These are phyloP conservation scores for Pythium aphanidermatum DNA, from an alignment of 352 stramenopile genomes.

Conservation along the genomic window DNA sequence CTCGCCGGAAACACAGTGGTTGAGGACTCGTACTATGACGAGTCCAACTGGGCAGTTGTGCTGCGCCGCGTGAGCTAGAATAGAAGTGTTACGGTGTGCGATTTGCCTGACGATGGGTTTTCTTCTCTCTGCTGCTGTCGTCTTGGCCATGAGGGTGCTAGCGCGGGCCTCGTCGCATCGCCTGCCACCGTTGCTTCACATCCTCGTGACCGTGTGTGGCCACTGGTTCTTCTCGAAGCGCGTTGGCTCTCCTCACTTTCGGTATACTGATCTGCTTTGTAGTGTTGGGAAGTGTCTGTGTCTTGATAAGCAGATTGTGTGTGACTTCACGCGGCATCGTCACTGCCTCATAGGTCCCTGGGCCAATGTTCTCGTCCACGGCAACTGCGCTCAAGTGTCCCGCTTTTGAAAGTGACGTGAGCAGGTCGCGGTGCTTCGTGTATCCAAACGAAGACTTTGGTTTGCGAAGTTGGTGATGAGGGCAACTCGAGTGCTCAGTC, in stretches of 20 bases:
- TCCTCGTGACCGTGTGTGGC: no score
- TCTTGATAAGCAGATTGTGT: constrained; percentile 41
- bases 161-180: constrained; percentile 5
- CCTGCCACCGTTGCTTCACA: constrained; percentile 1
- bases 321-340: constrained; percentile 19
- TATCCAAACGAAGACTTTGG: constrained; percentile 12
- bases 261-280: no score
- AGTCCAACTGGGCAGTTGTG: constrained; percentile 84
- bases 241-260: no score
- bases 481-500: background rate
- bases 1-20: constrained; percentile 55
- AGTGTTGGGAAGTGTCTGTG: background rate
- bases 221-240: no score
- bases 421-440: constrained; percentile 29
- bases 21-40: constrained; percentile 80
- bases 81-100: background rate
- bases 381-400: constrained; percentile 30
- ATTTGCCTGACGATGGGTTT: background rate
- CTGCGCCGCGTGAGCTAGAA: constrained; percentile 51
- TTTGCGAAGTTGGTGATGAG: background rate
- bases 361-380: constrained; percentile 20
- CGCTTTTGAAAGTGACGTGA: constrained; percentile 39
- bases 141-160: background rate
- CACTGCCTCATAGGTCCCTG: constrained; percentile 29
- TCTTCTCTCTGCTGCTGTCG: background rate